Percentiles rank a stretch among this genome's conserved stretches.
Evolutionary conservation across 2,329 filamentous ascomycete genomes (phyloP).

Genomic region (Aspergillus sojae): DNA sequence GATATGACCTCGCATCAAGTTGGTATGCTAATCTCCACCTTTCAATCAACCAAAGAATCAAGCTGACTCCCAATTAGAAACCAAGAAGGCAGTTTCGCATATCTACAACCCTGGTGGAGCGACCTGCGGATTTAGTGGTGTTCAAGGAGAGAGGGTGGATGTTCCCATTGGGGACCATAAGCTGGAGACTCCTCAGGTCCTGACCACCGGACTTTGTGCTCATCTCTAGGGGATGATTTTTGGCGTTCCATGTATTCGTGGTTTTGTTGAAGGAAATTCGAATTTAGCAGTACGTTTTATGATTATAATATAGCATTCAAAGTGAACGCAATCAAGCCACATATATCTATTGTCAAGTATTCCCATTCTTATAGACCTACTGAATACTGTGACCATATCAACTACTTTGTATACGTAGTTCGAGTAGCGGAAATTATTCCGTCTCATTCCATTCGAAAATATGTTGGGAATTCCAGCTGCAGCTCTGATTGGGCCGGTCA

Average conservation of each 20-base stretch:
- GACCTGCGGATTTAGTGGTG: conserved; percentile 3
- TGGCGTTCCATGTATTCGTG: neutral
- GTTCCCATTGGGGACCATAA: conserved; percentile 5
- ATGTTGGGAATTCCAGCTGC: no score
- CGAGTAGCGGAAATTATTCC: no score
- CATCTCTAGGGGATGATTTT: neutral
- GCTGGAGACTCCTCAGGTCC: conserved; percentile 3
- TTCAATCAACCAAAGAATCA: no score
- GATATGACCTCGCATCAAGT: neutral
- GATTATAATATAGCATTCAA: no score
- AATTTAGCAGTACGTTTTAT: neutral
- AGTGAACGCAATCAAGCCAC: no score
- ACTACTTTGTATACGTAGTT: no score
- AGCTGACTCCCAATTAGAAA: neutral
- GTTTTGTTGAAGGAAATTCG: neutral
- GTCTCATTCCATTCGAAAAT: no score
- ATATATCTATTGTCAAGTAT: no score
- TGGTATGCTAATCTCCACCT: neutral
- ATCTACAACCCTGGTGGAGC: conserved; percentile 13
- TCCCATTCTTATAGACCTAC: no score
- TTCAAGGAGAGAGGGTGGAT: neutral
- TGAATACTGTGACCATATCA: no score
- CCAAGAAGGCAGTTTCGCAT: neutral
- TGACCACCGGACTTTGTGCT: conserved; percentile 1
- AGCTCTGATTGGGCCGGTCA: no score